Conservation (phyloP, 1,284 basidiomycete species). For the Ceratobasidium sp. region DNA sequence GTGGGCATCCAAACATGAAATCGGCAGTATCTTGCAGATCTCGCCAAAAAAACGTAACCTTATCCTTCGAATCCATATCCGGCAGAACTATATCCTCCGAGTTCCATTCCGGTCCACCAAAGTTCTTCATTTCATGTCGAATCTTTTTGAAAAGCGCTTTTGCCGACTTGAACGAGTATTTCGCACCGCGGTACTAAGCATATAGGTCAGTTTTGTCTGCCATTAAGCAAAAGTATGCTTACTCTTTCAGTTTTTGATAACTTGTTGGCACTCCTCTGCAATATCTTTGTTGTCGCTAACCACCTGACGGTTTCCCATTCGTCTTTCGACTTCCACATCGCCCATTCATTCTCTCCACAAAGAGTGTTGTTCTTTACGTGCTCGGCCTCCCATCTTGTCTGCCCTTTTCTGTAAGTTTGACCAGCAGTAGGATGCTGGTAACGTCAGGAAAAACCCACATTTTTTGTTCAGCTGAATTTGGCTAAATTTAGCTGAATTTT, state of each 20-base stretch:
- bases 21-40: background rate
- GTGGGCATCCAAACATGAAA: conserved; percentile 3
- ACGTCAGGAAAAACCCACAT: too few relatives aligned
- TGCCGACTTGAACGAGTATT: conserved; percentile 7
- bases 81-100: background rate
- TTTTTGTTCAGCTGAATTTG: too few relatives aligned
- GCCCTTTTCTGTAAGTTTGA: background rate
- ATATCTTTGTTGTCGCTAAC: conserved; percentile 7
- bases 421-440: conserved; percentile 9
- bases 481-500: too few relatives aligned
- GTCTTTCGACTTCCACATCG: background rate
- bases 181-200: conserved; percentile 5
- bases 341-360: background rate
- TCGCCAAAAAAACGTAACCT: conserved; percentile 5
- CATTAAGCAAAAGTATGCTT: background rate
- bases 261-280: background rate
- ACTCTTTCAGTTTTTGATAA: conserved; percentile 7
- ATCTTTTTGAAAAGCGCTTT: background rate
- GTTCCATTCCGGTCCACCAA: conserved; percentile 11
- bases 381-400: background rate
- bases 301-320: conserved; percentile 12
- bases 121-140: background rate
- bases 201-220: background rate
- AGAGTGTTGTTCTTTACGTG: background rate
- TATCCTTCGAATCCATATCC: background rate